A percentile compares a stretch with the other conserved stretches of the same genome.
These are phyloP conservation scores for Castanea mollissima DNA, from an alignment of 306 rosid genomes.

Conservation along the genomic window DNA sequence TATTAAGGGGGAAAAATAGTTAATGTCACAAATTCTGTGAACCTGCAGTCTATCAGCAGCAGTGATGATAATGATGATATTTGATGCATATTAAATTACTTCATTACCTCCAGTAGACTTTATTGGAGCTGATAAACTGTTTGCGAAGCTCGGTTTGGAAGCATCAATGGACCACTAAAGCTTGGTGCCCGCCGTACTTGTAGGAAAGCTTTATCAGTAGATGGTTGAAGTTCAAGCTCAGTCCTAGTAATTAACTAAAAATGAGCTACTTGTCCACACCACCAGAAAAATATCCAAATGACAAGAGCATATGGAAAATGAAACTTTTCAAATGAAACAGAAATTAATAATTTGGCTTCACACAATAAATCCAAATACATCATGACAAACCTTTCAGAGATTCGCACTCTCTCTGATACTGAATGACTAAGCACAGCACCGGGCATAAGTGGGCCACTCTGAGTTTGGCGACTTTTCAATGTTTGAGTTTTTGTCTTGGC, in stretches of 20 bases:
- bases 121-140: constrained; percentile 99
- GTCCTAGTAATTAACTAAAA: constrained; percentile 46
- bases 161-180: constrained; percentile 98
- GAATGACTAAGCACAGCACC: constrained; percentile 71
- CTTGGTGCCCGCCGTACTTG: constrained; percentile 78
- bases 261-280: constrained; percentile 14
- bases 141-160: constrained; percentile 99
- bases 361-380: constrained; percentile 9
- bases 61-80: constrained; percentile 7
- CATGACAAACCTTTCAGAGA: constrained; percentile 52
- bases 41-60: not conserved
- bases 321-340: not conserved
- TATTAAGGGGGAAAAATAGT: constrained; percentile 33
- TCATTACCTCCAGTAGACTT: constrained; percentile 93
- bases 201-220: constrained; percentile 48
- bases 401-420: constrained; percentile 55
- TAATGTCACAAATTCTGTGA: constrained; percentile 20
- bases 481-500: constrained; percentile 51
- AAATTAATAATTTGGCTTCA: not conserved
- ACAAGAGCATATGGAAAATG: constrained; percentile 9
- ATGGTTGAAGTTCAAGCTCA: constrained; percentile 59
- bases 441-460: constrained; percentile 82
- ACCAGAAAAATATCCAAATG: not conserved
- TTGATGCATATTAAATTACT: constrained; percentile 15
- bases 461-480: constrained; percentile 63